These are phyloP conservation scores for Xylaria multiplex DNA, from an alignment of 2,329 filamentous ascomycete genomes.

Conservation along the genomic window DNA sequence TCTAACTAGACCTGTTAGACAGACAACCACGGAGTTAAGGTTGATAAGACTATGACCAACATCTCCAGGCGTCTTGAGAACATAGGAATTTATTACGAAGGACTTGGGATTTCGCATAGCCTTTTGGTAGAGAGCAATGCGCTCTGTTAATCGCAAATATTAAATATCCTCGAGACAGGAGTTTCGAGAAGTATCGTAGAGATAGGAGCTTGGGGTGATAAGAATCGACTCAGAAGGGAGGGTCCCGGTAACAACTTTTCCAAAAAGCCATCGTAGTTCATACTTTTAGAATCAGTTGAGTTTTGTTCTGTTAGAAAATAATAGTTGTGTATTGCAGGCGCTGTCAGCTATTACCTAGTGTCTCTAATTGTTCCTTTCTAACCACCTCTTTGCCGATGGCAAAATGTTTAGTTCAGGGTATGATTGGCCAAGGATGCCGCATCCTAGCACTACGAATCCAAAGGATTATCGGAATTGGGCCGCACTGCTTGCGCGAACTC, in stretches of 20 bases:
- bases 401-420: conserved; percentile 38
- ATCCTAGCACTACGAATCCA: conserved; percentile 43
- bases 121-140: no score
- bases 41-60: no score
- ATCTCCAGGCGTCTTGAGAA: no score
- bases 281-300: no score
- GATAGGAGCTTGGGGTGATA: background rate
- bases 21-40: no score
- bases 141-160: no score
- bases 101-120: no score
- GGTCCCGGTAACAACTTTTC: conserved; percentile 46
- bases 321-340: conserved; percentile 39
- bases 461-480: conserved; percentile 47
- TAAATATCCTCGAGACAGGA: no score
- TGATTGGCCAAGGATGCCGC: conserved; percentile 36
- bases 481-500: conserved; percentile 49
- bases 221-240: background rate
- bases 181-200: no score
- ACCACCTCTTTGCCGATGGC: conserved; percentile 45
- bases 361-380: conserved; percentile 38
- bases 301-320: conserved; percentile 3
- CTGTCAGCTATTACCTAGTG: conserved; percentile 40
- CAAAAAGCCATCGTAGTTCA: background rate
- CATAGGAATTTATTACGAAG: no score
- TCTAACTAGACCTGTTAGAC: no score